Conservation (phyloP, 2,329 filamentous ascomycete species). For the Cytospora piceae region DNA sequence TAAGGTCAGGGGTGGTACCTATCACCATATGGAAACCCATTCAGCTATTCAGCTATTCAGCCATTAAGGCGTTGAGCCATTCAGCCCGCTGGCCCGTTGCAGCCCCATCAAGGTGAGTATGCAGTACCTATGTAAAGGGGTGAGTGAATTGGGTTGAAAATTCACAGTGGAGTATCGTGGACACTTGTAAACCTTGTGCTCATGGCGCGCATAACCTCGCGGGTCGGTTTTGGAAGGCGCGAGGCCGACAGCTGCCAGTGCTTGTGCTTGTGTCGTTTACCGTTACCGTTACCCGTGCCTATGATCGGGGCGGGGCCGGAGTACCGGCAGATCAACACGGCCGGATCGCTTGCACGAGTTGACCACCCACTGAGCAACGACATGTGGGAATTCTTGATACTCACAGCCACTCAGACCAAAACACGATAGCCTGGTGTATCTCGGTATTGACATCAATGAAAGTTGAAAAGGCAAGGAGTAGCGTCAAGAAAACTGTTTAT, state of each 20-base stretch:
- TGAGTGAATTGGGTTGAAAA: not conserved
- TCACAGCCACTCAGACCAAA: not conserved
- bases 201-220: not conserved
- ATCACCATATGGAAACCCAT: no score
- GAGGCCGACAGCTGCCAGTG: constrained; percentile 1
- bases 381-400: not conserved
- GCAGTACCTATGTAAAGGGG: not conserved
- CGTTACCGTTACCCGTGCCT: not conserved
- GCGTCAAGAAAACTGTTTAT: not conserved
- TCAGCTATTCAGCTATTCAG: no score
- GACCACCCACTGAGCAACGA: not conserved
- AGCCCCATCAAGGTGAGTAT: no score
- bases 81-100: not conserved
- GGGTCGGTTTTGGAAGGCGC: constrained; percentile 2
- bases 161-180: not conserved
- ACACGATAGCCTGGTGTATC: not conserved
- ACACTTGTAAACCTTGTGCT: not conserved
- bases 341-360: not conserved
- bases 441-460: not conserved
- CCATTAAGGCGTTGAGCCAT: no score
- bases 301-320: not conserved
- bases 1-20: constrained; percentile 7
- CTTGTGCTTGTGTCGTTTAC: not conserved
- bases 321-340: not conserved
- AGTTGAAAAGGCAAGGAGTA: not conserved